Percentiles rank a stretch among this genome's conserved stretches.
Conservation (phyloP, 75 land plant genomes). For the Picea sitchensis region DNA sequence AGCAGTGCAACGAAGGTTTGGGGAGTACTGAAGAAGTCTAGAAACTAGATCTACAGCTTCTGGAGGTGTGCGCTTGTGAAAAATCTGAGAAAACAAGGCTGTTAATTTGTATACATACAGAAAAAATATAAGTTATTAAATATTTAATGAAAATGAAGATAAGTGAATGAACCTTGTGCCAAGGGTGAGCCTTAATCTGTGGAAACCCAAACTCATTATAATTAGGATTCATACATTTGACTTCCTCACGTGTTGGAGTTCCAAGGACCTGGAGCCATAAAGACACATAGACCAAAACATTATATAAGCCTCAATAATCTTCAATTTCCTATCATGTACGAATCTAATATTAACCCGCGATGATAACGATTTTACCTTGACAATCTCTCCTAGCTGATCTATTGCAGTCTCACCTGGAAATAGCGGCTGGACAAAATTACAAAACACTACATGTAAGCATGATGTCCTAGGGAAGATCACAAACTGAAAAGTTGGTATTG, state of each 20-base stretch:
- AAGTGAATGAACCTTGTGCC: conserved; percentile 55
- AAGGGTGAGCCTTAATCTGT: conserved; percentile 73
- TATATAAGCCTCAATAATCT: no score
- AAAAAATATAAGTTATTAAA: no score
- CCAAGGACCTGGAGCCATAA: conserved; percentile 15
- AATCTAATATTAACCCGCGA: no score
- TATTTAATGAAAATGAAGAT: no score
- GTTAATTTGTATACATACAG: no score
- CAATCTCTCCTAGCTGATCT: conserved; percentile 88
- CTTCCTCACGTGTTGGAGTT: conserved; percentile 23
- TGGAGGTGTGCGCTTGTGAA: conserved; percentile 62
- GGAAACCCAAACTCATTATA: conserved; percentile 30
- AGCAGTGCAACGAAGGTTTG: conserved; percentile 74
- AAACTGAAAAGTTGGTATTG: no score
- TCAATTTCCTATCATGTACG: no score
- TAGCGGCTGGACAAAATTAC: conserved; percentile 49
- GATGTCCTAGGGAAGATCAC: no score
- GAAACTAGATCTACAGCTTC: conserved; percentile 86
- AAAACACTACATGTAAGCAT: background rate
- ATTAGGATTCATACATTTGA: conserved; percentile 28
- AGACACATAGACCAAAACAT: no score
- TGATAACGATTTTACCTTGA: conserved; percentile 40
- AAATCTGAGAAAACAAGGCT: conserved; percentile 30
- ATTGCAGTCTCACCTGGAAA: conserved; percentile 94
- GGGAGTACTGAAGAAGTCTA: conserved; percentile 81